phyloP scores from a whole-genome alignment of 2,329 filamentous ascomycete genomes.

The Pseudogymnoascus sp. region DNA sequence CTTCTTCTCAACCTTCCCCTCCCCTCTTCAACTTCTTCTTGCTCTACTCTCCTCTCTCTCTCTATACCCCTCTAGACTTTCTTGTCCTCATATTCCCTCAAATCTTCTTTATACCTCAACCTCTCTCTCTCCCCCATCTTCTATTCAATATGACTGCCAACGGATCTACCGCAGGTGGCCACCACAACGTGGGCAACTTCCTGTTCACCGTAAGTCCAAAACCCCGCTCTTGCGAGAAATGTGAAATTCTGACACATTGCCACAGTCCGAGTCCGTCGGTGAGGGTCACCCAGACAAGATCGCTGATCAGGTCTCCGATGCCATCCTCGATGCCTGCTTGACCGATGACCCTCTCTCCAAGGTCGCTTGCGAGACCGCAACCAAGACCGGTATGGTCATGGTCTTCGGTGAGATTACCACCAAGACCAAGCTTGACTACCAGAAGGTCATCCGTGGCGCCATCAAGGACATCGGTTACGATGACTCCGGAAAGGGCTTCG shows the following conservation, averaged over 20 bases:
- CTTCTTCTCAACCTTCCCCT: constrained; percentile 11
- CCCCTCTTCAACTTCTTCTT: constrained; percentile 12
- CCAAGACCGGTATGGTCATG: constrained; percentile 99
- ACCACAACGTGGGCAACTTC: constrained; percentile 63
- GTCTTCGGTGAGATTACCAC: constrained; percentile 98
- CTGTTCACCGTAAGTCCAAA: constrained; percentile 63
- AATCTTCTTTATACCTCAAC: not conserved
- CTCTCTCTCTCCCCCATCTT: constrained; percentile 11
- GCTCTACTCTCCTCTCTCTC: constrained; percentile 1
- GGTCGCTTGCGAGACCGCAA: constrained; percentile 96
- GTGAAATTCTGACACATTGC: constrained; percentile 14
- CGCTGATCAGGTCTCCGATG: constrained; percentile 96
- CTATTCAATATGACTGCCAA: constrained; percentile 50
- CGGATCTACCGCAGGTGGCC: constrained; percentile 26
- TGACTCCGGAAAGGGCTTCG: constrained; percentile 93
- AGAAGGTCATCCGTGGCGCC: constrained; percentile 87
- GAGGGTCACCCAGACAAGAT: constrained; percentile 96
- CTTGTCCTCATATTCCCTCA: constrained; percentile 14
- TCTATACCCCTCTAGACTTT: constrained; percentile 9
- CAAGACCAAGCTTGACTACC: constrained; percentile 93
- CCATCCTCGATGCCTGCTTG: constrained; percentile 96
- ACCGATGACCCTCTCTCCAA: constrained; percentile 94
- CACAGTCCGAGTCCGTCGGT: constrained; percentile 75
- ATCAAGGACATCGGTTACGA: constrained; percentile 99
- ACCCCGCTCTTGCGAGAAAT: not conserved